Base-by-base conservation (phyloP, 306 rosid species). In the Cucurbita maxima region DNA sequence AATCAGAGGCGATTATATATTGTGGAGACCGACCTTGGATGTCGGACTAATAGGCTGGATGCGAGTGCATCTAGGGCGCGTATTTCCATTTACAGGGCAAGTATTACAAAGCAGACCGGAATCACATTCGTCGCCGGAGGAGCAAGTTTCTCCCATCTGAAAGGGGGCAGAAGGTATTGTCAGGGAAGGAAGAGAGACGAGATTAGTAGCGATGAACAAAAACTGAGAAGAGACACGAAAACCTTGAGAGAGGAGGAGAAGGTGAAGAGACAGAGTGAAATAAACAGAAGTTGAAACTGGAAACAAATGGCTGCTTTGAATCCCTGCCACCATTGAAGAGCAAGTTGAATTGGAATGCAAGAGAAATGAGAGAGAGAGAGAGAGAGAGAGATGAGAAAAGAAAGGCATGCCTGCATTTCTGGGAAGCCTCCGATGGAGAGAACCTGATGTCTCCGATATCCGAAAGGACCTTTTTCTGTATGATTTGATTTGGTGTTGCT, bases 91-190 rank as follows among this genome's bases (percentile, higher is more conserved):
- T 0, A 87, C 91, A 11, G 84, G 77, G 80, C 99, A 95, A 10
- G 88, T 84, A 7, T 82, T 83, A 79, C 99, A 95, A 57, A 63
- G 80, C 34, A 91, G 81, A 43, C 96, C 96, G 57, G 75, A 57
- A 19, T 95, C 96, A 76, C 99, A 95, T 48, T 85, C 80, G 20
- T 59, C 58, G 62, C 72, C 81, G 30, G 88, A 53, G 3, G 91
- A 84, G 61, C 99, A 95, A 13, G 90, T 95, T 87, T 95, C 99
- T 84, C 99, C 99, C 75, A 95, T 88, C 99, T 95, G 84, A 45
- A 75, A 43, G 10, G 13, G 10, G 50, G 44, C 6, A 69, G 47
- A 52, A 52, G 12, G 18, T 34, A 16, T 8, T 15, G 7, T 50
- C 14, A 12, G 15, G 9, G 5, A 48, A 67, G 36, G 14, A 55